A percentile compares a stretch with the other conserved stretches of the same genome.
Conservation (phyloP, 2,329 filamentous ascomycete genomes). For the Hymenoscyphus fraxineus region DNA sequence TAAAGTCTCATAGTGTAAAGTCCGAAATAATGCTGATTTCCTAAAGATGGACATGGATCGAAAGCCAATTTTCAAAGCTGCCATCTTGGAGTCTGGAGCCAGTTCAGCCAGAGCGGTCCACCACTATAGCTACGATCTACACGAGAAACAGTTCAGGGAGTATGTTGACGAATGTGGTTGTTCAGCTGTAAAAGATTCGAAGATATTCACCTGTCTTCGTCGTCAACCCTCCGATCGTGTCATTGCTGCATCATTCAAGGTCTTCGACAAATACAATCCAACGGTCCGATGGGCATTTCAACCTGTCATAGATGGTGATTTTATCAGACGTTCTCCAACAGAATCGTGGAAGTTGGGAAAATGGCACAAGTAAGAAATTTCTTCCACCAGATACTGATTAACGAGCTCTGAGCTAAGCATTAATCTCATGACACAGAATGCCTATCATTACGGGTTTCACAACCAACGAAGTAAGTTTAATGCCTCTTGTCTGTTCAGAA, state of each 20-base stretch:
- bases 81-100: slow-evolving; percentile 53
- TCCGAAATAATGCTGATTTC: neutral
- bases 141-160: slow-evolving; percentile 51
- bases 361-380: slow-evolving; percentile 40
- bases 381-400: too few species aligned
- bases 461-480: slow-evolving; percentile 56
- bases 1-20: too few species aligned
- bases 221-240: slow-evolving; percentile 39
- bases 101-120: slow-evolving; percentile 51
- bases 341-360: slow-evolving; percentile 49
- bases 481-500: too few species aligned
- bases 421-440: slow-evolving; percentile 31
- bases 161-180: slow-evolving; percentile 41
- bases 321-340: slow-evolving; percentile 55
- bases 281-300: slow-evolving; percentile 61
- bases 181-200: slow-evolving; percentile 42
- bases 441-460: slow-evolving; percentile 66
- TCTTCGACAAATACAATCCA: slow-evolving; percentile 43
- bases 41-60: neutral
- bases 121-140: slow-evolving; percentile 50
- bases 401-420: too few species aligned
- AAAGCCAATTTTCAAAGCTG: slow-evolving; percentile 44
- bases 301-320: slow-evolving; percentile 58
- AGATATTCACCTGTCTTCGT: slow-evolving; percentile 50
- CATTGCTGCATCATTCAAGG: slow-evolving; percentile 37